Evolutionary conservation across 495 filamentous ascomycete species (phyloP).

Genomic region (Antarctomyces pellizariae): DNA sequence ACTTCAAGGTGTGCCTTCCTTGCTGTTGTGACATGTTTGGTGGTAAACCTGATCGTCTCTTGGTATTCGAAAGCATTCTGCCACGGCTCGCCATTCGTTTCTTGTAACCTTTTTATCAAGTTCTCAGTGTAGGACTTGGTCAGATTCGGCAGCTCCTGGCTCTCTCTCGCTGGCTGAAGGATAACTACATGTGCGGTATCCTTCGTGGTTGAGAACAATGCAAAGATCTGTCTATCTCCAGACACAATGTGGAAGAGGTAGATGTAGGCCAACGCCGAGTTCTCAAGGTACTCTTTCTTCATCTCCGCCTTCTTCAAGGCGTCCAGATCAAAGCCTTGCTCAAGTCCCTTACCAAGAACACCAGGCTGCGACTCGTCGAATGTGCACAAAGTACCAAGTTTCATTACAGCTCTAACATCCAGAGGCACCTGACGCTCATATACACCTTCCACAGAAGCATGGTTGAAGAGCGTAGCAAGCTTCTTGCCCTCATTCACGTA

Average conservation of each 20-base stretch:
- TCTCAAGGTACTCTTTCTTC: constrained; percentile 47
- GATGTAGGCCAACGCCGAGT: constrained; percentile 47
- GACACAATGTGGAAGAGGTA: constrained; percentile 83
- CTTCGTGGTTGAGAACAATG: constrained; percentile 64
- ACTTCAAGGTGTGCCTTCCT: constrained; percentile 75
- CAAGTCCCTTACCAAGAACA: constrained; percentile 77
- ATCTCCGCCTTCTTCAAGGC: constrained; percentile 40
- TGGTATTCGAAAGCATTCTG: constrained; percentile 70
- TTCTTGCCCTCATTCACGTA: constrained; percentile 68
- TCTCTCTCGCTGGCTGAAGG: constrained; percentile 51
- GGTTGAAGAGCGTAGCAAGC: constrained; percentile 61
- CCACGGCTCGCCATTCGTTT: constrained; percentile 40
- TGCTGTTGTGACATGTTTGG: constrained; percentile 64
- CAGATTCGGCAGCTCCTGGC: constrained; percentile 71
- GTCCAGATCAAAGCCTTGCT: constrained; percentile 78
- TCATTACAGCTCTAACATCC: constrained; percentile 59
- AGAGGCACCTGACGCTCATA: constrained; percentile 87
- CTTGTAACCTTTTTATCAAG: constrained; percentile 36
- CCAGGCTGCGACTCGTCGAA: constrained; percentile 81
- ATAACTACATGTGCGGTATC: constrained; percentile 69
- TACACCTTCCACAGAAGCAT: constrained; percentile 85
- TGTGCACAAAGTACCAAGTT: constrained; percentile 81
- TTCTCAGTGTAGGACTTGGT: constrained; percentile 77
- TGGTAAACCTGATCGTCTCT: constrained; percentile 67
- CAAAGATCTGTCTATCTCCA: constrained; percentile 82